Conservation (phyloP, 306 rosid genomes). For the Medicago lupulina region DNA sequence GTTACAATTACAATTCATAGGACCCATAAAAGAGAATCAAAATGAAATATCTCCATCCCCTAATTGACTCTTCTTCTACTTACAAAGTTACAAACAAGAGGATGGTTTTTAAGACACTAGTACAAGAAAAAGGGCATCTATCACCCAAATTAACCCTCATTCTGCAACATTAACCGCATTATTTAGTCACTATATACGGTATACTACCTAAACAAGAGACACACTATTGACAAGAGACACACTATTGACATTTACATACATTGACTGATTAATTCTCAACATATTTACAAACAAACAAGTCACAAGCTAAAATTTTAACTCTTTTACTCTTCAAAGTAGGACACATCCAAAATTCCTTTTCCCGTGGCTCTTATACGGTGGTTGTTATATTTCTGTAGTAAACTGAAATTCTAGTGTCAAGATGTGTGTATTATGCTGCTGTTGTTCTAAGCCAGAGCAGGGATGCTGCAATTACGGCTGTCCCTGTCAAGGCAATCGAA, state of each 20-base stretch:
- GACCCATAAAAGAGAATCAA: conserved; percentile 41
- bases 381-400: conserved; percentile 28
- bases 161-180: conserved; percentile 37
- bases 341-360: conserved; percentile 54
- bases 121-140: conserved; percentile 24
- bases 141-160: conserved; percentile 43
- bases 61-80: conserved; percentile 45
- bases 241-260: conserved; percentile 52
- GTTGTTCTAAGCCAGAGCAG: conserved; percentile 75
- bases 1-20: conserved; percentile 36
- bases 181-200: conserved; percentile 40
- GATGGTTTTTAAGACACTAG: conserved; percentile 37
- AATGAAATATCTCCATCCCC: conserved; percentile 39
- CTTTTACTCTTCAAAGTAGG: conserved; percentile 25
- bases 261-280: conserved; percentile 37
- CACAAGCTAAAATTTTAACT: conserved; percentile 39
- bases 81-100: conserved; percentile 58
- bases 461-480: conserved; percentile 81
- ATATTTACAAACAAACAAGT: conserved; percentile 66
- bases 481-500: conserved; percentile 94
- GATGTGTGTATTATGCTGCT: neutral
- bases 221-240: conserved; percentile 44
- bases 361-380: conserved; percentile 29
- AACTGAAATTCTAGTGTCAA: conserved; percentile 47
- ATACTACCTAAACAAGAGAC: conserved; percentile 33